Base-by-base conservation (phyloP, 345 rosid genomes). In the Syzygium grande region DNA sequence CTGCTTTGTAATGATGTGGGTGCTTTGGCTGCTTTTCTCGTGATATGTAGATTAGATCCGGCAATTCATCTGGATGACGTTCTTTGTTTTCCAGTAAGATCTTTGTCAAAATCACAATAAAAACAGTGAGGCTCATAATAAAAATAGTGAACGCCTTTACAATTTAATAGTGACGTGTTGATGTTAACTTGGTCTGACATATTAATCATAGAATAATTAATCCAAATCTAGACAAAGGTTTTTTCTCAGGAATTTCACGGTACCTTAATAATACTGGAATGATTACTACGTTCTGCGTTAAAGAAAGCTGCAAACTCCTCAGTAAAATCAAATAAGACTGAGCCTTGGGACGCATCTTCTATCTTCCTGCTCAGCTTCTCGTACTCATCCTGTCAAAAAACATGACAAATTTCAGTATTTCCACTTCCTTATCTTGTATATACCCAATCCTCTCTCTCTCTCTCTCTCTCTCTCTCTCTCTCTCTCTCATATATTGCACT, bases 1-100 rank as follows among this genome's bases (percentile, higher is more conserved):
- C 96, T 12, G 34, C 30, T 30, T 5, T 59, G 30, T 59, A 59
- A 61, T 61, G 73, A n/a, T 61, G 68, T 6, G 73, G 73, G 53
- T 93, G 90, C 83, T 91, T 90, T 30, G 93, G 92, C n/a, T 89
- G 90, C 90, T 95, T 95, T 89, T 97, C 98, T 87, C 98, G 90
- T 1, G 73, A 61, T 41, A 97, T 84, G 87, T 96, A 96, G 8
- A 95, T 89, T 68, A 96, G 52, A 88, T 90, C 93, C 6, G 98
- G 96, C 58, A 96, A 78, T 8, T 80, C 93, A 51, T 91, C 89
- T 4, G 86, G 51, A 61, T 54, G 89, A 51, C 85, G 90, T 30
- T 34, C 87, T 85, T 88, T 88, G 41, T 95, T 93, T 84, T 95
- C 94, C 92, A 93, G 87, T 86, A 95, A 29, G 41, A 94, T 90